phyloP scores from a whole-genome alignment of 1,139 yeast genomes.

The Yamadazyma jaroonii region DNA sequence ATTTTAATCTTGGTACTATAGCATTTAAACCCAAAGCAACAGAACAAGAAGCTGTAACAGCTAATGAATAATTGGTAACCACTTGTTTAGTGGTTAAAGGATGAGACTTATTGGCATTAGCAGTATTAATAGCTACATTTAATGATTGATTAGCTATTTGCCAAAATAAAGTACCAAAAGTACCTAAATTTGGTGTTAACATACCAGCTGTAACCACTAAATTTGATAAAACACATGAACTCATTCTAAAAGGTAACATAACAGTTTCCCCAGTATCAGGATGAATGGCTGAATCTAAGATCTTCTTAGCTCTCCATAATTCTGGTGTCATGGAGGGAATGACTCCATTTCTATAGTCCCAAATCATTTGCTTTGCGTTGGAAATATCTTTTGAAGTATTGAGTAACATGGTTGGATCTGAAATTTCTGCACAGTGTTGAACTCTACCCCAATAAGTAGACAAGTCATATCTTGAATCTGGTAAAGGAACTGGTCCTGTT shows the following conservation, averaged over 20 bases:
- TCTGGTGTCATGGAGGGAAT: conserved; percentile 66
- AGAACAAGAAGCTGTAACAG: conserved; percentile 91
- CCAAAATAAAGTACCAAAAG: conserved; percentile 92
- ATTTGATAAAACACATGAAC: conserved; percentile 89
- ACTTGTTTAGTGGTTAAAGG: conserved; percentile 81
- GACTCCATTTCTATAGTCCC: conserved; percentile 72
- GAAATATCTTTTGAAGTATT: conserved; percentile 65
- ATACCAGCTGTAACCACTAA: conserved; percentile 95
- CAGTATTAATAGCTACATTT: conserved; percentile 94
- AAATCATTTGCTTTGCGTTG: conserved; percentile 59
- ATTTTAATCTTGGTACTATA: conserved; percentile 75
- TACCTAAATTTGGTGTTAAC: conserved; percentile 91
- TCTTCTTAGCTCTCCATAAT: conserved; percentile 84
- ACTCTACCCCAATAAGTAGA: conserved; percentile 90
- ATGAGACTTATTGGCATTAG: conserved; percentile 93
- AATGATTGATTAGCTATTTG: conserved; percentile 95
- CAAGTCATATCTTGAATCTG: conserved; percentile 76
- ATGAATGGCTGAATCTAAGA: conserved; percentile 84
- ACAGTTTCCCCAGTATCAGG: conserved; percentile 97
- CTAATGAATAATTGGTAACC: conserved; percentile 73
- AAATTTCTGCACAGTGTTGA: conserved; percentile 85
- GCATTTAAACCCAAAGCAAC: conserved; percentile 93
- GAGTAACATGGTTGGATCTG: conserved; percentile 88
- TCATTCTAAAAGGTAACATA: conserved; percentile 91
- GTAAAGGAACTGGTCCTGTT: conserved; percentile 75